phyloP scores from a whole-genome alignment of 2,329 filamentous ascomycete species.

The Atkinsonella texensis region DNA sequence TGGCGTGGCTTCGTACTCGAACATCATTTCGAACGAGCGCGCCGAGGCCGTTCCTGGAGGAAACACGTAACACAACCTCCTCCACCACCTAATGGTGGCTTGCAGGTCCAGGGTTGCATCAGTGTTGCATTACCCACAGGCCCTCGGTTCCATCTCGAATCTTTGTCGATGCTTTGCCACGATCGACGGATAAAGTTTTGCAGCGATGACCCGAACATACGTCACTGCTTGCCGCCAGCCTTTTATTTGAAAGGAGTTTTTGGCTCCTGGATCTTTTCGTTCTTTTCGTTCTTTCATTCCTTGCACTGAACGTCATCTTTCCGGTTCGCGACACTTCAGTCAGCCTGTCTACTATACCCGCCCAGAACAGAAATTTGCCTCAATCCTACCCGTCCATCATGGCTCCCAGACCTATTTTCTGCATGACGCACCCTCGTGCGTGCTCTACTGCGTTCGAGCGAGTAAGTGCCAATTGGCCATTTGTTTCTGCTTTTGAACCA shows the following conservation, averaged over 20 bases:
- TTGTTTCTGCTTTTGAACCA: neutral
- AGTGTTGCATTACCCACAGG: neutral
- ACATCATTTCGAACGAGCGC: neutral
- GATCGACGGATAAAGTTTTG: neutral
- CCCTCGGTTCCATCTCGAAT: neutral
- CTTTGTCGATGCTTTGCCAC: neutral
- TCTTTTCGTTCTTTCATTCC: neutral
- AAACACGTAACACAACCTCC: neutral
- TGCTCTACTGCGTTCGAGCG: constrained; percentile 97
- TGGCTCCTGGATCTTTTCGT: neutral
- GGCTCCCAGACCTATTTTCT: constrained; percentile 53
- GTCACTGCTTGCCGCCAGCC: neutral
- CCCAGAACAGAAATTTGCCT: neutral
- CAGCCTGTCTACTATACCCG: too few species aligned
- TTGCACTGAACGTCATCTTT: neutral
- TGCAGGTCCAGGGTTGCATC: constrained; percentile 6
- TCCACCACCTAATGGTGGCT: neutral
- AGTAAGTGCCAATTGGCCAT: constrained; percentile 36
- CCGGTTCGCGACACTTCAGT: neutral
- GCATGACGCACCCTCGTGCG: constrained; percentile 85
- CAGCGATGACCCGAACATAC: neutral
- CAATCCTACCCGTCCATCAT: neutral
- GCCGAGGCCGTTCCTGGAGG: neutral
- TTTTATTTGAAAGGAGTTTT: neutral
- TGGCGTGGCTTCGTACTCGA: too few species aligned